Percentiles rank a stretch among this genome's conserved stretches.
Conservation (phyloP, 805 yeast species). For the Komagataella populi region DNA sequence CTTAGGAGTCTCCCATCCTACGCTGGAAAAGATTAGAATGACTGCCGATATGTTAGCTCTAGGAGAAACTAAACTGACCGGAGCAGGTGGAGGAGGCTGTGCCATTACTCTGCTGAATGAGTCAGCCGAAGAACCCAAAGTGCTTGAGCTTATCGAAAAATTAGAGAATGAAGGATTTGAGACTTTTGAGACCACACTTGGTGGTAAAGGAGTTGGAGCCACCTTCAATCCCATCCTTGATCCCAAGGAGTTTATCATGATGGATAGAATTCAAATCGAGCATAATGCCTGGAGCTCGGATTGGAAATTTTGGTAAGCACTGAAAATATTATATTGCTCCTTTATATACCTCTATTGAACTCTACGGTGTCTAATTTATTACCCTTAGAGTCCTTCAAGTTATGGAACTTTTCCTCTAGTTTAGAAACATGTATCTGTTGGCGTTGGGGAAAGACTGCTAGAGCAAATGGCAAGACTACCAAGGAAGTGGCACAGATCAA, state of each 20-base stretch:
- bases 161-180: conserved; percentile 43
- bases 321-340: not conserved
- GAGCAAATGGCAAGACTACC: conserved; percentile 83
- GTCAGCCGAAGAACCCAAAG: conserved; percentile 18
- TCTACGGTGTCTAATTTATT: conserved; percentile 43
- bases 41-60: conserved; percentile 48
- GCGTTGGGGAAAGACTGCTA: conserved; percentile 91
- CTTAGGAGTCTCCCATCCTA: conserved; percentile 86
- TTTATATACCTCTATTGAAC: conserved; percentile 87
- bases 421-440: conserved; percentile 41
- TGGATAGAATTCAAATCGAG: not conserved
- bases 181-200: conserved; percentile 67
- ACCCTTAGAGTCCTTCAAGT: conserved; percentile 51
- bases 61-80: conserved; percentile 90
- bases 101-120: conserved; percentile 68
- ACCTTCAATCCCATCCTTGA: not conserved
- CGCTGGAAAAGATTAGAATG: conserved; percentile 62
- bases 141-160: conserved; percentile 21
- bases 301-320: conserved; percentile 1
- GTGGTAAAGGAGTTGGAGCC: conserved; percentile 80
- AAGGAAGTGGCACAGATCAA: conserved; percentile 77
- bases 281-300: conserved; percentile 1
- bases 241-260: not conserved
- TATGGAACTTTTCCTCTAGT: conserved; percentile 53
- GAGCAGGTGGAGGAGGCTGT: conserved; percentile 99